Base-by-base conservation (phyloP, 1,139 yeast species). In the Kurtzmaniella quercitrusa region DNA sequence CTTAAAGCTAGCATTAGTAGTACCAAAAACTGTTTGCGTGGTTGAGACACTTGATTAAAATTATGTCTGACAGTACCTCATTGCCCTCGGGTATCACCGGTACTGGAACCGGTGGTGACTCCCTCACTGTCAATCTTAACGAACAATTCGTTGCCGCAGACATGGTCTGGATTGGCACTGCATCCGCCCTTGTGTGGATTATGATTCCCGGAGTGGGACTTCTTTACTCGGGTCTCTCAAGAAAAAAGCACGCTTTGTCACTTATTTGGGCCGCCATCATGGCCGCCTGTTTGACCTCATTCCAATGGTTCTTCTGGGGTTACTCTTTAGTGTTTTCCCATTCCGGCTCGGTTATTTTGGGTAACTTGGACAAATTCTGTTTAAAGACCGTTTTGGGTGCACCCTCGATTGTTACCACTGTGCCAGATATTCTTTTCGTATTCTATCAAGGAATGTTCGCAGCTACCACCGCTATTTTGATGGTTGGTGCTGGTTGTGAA, bases 281-380 rank as follows among this genome's bases (percentile, higher is more conserved):
- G 87, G 90, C 95, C 14, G 80, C 81, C 18, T 82, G 93, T 55
- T 69, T 91, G 34, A 81, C 90, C 6, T 70, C 85, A 1, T 89
- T 91, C 77, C 96, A 91, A 60, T 91, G 98, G 98, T 91, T 89
- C 66, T 89, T 89, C 70, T 89, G 97, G 96, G 98, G 98, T 47
- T 91, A 86, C 65, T 85, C 97, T 8, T 75, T 93, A 48, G 82
- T 88, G 19, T 91, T 90, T 62, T 81, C 95, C 40, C 87, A 83
- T 58, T 82, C 85, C 15, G 70, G 71, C 38, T 82, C 90, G 16
- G 70, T 66, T 7, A 85, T 90, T 63, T 73, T 89, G 52, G 98
- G 98, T 45, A 79, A 86, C 52, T 69, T 93, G 62, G 75, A 78
- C 57, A 84, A 87, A 68, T 89, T 91, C 60, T 84, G 89, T 50